A percentile compares a stretch with the other conserved stretches of the same genome.
Conservation (phyloP, 129 eudicot genomes). For the Centella asiatica region DNA sequence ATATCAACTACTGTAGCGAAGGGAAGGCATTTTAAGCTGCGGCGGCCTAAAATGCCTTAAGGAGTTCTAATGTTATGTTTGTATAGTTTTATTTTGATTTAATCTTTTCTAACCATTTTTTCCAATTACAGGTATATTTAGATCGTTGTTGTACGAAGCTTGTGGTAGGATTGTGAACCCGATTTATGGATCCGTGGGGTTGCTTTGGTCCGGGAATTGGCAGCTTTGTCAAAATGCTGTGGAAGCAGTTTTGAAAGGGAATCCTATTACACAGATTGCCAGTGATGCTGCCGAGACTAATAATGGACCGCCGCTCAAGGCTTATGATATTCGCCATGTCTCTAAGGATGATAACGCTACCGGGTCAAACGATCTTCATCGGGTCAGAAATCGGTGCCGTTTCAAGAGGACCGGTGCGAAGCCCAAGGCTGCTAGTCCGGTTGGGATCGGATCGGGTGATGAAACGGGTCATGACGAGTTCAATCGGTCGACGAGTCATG, state of each 20-base stretch:
- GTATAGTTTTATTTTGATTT: neutral
- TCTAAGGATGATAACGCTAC: slow-evolving; percentile 37
- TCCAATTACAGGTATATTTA: slow-evolving; percentile 48
- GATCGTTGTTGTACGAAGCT: slow-evolving; percentile 74
- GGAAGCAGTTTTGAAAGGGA: slow-evolving; percentile 64
- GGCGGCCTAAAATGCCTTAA: no score
- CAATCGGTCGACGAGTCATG: slow-evolving; percentile 40
- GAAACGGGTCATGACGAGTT: slow-evolving; percentile 19
- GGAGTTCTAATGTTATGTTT: neutral
- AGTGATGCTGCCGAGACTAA: slow-evolving; percentile 46
- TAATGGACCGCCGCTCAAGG: slow-evolving; percentile 59
- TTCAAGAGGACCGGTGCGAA: slow-evolving; percentile 52
- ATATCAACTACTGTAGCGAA: no score
- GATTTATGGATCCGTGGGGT: slow-evolving; percentile 80
- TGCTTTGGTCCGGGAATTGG: slow-evolving; percentile 82
- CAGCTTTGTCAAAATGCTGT: slow-evolving; percentile 75
- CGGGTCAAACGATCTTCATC: slow-evolving; percentile 48
- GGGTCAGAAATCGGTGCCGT: slow-evolving; percentile 50
- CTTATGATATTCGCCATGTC: slow-evolving; percentile 69
- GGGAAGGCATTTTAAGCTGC: no score
- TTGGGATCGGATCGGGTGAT: slow-evolving; percentile 24
- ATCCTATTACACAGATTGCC: slow-evolving; percentile 60
- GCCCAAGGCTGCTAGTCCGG: slow-evolving; percentile 19
- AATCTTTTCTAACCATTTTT: neutral
- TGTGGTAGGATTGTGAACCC: slow-evolving; percentile 97